Evolutionary conservation across 352 stramenopile species (phyloP).

Genomic region (Pythium utonaiense): DNA sequence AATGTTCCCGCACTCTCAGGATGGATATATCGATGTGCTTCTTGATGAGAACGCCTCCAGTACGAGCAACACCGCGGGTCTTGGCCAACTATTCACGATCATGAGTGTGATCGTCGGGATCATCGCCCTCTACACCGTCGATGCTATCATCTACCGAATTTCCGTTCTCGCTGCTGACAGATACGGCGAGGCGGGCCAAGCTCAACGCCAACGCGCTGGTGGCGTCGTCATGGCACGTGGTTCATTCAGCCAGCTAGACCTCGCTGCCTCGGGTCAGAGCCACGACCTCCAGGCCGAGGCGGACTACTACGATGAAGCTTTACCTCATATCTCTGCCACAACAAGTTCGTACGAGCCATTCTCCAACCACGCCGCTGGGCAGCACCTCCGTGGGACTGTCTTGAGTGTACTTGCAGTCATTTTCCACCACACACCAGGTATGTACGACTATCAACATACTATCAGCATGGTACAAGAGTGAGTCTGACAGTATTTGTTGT

Average conservation of each 20-base stretch:
- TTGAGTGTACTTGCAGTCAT: slow-evolving; percentile 22
- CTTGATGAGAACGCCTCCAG: neutral
- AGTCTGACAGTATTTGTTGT: neutral
- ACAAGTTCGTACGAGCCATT: slow-evolving; percentile 17
- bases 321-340: slow-evolving; percentile 18
- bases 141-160: slow-evolving; percentile 22
- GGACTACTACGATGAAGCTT: neutral
- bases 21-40: slow-evolving; percentile 2
- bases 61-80: neutral
- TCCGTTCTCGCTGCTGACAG: slow-evolving; percentile 16
- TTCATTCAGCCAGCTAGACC: slow-evolving; percentile 15
- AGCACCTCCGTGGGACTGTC: slow-evolving; percentile 11
- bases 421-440: slow-evolving; percentile 25
- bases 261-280: slow-evolving; percentile 8
- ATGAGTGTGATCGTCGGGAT: slow-evolving; percentile 16
- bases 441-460: neutral
- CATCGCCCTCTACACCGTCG: slow-evolving; percentile 17
- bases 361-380: neutral
- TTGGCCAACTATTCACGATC: slow-evolving; percentile 18
- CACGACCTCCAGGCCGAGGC: slow-evolving; percentile 12
- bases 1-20: slow-evolving; percentile 8
- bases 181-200: slow-evolving; percentile 5
- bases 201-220: slow-evolving; percentile 6
- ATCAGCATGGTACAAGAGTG: neutral
- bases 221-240: neutral